Base-by-base conservation (phyloP, 208 protist genomes). In the Crithidia thermophila region DNA sequence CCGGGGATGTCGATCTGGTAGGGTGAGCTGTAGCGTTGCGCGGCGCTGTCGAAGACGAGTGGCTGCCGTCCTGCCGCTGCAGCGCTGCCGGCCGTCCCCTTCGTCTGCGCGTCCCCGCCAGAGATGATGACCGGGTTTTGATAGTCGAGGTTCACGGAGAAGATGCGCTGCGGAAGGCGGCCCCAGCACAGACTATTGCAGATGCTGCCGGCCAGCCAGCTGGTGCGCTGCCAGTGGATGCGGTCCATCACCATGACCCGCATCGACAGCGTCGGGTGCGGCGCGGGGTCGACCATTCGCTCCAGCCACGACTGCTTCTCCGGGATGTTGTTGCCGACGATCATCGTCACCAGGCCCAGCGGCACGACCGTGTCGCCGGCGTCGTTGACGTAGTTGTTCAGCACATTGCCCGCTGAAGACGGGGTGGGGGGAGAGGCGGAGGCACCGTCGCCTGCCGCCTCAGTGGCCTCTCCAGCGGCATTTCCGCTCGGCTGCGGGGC, bases 161-260 rank as follows among this genome's bases (percentile, higher is more conserved):
- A 93, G 39, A 94, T 90, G 40, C 75, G 75, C 59, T 90, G 79
- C 8, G 89, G 89, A 11, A 94, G 55, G 4, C 84, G 63, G 4
- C 89, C 89, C 84, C 86, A 94, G 61, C 86, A 93, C 20, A 88
- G 67, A 55, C 84, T 91, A 45, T 45, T 75, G 74, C 86, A 92
- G 64, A 93, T 86, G 46, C 76, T 87, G 5, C 80, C 71, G 2
- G 77, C 86, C 61, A 91, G 66, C 87, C 89, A 94, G 27, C 66
- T 81, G 16, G 86, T 94, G 61, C 86, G 89, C 66, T 93, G 89
- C 87, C 89, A 94, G 69, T 91, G 82, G 56, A 93, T 83, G 58
- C 89, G 86, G 60, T 94, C 89, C 58, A 91, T 67, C 20, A 92
- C 86, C 53, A 83, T 77, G 31, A 91, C 60, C 21, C 86, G 86